Percentiles rank a stretch among this genome's conserved stretches.
These are phyloP conservation scores for Cenchrus fungigraminus DNA, from an alignment of 176 grass and related monocot species.

Conservation along the genomic window DNA sequence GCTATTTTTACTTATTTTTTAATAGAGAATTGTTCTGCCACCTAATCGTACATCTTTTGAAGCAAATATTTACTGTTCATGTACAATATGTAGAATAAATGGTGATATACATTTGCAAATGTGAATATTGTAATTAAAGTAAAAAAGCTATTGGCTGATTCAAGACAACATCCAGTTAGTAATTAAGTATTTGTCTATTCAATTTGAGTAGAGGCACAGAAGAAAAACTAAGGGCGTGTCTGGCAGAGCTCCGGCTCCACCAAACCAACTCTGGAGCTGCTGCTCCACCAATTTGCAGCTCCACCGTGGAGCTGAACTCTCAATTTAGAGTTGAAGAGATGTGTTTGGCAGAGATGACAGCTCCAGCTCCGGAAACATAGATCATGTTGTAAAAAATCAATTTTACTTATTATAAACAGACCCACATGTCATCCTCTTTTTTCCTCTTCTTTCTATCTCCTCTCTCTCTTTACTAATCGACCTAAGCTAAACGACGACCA, in stretches of 20 bases:
- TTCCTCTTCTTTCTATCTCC: too few relatives aligned
- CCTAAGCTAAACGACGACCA: background rate
- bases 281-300: too few relatives aligned
- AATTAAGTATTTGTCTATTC: background rate
- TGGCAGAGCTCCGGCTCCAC: too few relatives aligned
- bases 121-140: background rate
- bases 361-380: too few relatives aligned
- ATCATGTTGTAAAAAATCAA: too few relatives aligned
- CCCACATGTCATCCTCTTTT: too few relatives aligned
- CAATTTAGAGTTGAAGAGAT: too few relatives aligned
- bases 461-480: slow-evolving; percentile 6
- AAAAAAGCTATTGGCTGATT: background rate
- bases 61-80: background rate
- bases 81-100: background rate
- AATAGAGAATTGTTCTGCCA: slow-evolving; percentile 25
- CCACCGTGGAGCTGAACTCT: too few relatives aligned
- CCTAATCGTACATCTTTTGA: background rate
- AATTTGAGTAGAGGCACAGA: slow-evolving; percentile 7
- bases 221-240: background rate
- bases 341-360: too few relatives aligned
- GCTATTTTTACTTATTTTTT: background rate
- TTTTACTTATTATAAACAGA: too few relatives aligned
- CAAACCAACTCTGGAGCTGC: too few relatives aligned
- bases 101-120: slow-evolving; percentile 9
- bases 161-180: background rate